Evolutionary conservation across 208 protist species (phyloP).

Genomic region (Wallacemonas sp.): DNA sequence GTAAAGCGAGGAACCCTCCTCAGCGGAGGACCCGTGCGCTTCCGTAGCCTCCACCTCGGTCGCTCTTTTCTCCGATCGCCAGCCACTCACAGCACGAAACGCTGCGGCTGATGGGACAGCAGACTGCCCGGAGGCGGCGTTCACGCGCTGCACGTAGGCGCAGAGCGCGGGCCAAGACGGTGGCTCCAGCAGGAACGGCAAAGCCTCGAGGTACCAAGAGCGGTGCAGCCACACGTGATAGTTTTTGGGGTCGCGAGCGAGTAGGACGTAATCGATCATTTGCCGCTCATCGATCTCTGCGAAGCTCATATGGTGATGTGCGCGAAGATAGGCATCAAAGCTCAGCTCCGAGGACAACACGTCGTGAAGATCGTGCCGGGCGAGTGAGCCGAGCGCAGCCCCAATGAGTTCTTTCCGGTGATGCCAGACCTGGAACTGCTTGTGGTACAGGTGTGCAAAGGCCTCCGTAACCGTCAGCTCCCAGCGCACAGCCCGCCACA

Average conservation of each 20-base stretch:
- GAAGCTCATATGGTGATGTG: slow-evolving; percentile 19
- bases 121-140: background rate
- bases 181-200: slow-evolving; percentile 55
- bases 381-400: slow-evolving; percentile 27
- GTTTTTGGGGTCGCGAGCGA: slow-evolving; percentile 63
- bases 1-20: background rate
- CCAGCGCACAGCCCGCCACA: slow-evolving; percentile 75
- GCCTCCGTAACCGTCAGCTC: slow-evolving; percentile 40
- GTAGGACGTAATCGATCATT: slow-evolving; percentile 33
- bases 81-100: background rate
- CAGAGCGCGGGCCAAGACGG: slow-evolving; percentile 26
- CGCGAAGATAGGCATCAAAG: slow-evolving; percentile 7
- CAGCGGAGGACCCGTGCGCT: slow-evolving; percentile 11
- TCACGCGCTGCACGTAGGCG: background rate
- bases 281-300: slow-evolving; percentile 64
- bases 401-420: slow-evolving; percentile 60
- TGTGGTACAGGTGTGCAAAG: slow-evolving; percentile 49
- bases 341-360: background rate
- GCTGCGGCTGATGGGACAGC: background rate
- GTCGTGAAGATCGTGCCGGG: background rate
- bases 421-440: slow-evolving; percentile 89
- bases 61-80: background rate
- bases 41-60: slow-evolving; percentile 7
- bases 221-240: slow-evolving; percentile 86
- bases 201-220: slow-evolving; percentile 58